Evolutionary conservation across 148 eudicot genomes (phyloP), one percentile per base, ranked within the genome.

Genomic region (Nyssa sinensis): DNA sequence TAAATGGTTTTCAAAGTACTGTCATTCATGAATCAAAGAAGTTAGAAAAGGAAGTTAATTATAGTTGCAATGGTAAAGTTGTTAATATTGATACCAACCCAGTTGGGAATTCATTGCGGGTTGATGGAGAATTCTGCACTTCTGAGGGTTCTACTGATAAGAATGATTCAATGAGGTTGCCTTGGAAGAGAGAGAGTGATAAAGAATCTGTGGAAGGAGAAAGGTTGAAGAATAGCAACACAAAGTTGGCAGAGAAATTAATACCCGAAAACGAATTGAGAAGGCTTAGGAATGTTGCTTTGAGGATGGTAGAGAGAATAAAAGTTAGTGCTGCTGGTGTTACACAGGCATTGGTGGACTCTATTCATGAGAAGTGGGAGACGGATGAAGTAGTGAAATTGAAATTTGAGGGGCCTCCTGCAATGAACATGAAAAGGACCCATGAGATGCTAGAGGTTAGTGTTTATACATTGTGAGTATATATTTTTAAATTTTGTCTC

Each of bases 401-500:
- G 73, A 95, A 88, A 63, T 95, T 95, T 65, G 91, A 90, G 83
- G 97, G 97, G n/a, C 88, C 84, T 58, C 84, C 90, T 2, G 67
- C 80, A 6, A 57, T 82, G 30, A 87, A 91, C 81, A 93, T 95
- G 99, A 91, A 70, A 75, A 88, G 98, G 79, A 93, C 80, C 75
- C 99, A 95, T 81, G 90, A 88, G 62, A 73, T 74, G 67, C 83
- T 95, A 69, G 99, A 95, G 99, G 99, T 95, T 61, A 74, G 85
- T 80, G 35, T 21, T 49, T 35, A 17, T 61, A 9, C 47, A 39
- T 39, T 41, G 1, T 30, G 13, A n/a, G n/a, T n/a, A n/a, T n/a
- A n/a, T n/a, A n/a, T n/a, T n/a, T n/a, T n/a, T n/a, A n/a, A n/a
- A n/a, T n/a, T n/a, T n/a, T n/a, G n/a, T n/a, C n/a, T n/a, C n/a